Evolutionary conservation across 2,329 filamentous ascomycete species (phyloP), one percentile per base, ranked within the genome.

Genomic region (Neurospora sp.): DNA sequence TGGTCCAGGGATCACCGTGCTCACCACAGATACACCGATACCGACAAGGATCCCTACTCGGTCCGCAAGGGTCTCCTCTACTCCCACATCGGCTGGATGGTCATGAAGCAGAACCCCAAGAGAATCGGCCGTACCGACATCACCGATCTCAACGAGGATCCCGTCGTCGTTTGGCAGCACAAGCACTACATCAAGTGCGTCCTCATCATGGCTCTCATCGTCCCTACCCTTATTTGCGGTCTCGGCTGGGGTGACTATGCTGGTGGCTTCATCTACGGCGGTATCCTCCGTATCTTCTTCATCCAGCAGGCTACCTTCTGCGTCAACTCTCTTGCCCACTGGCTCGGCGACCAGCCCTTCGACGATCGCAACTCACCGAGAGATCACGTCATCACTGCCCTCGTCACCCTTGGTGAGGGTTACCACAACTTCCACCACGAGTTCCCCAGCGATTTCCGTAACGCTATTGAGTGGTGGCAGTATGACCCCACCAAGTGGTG

Each of bases 391-490:
- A 88, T 96, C 81, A 96, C 92, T 52, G 92, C 92, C 65, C 83
- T 96, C 19, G 89, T 93, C 75, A 96, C 92, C 62, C 89, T 96
- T 28, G 92, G 92, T 67, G 92, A 81, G 82, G 92, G 92, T 38
- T 96, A 96, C 84, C 92, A 96, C 87, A 96, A 96, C 86, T 96
- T 96, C 87, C 92, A 96, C 83, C 92, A 96, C 86, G 92, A 96
- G 81, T 96, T 96, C 83, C 93, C 93, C 69, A 95, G 92, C 11
- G 92, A 96, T 81, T 96, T 96, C 88, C 92, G 92, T 79, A 96
- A 96, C 79, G 92, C 92, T 72, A 95, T 96, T 75, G 86, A 93
- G 81, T 96, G 92, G 92, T 91, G 89, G 83, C 92, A 96, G 83
- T 96, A 96, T 78, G 92, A 96, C 80, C 92, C 92, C 66, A 96